Evolutionary conservation across 192 early-diverging fungal species (phyloP).

Genomic region (Coemansia sp.): DNA sequence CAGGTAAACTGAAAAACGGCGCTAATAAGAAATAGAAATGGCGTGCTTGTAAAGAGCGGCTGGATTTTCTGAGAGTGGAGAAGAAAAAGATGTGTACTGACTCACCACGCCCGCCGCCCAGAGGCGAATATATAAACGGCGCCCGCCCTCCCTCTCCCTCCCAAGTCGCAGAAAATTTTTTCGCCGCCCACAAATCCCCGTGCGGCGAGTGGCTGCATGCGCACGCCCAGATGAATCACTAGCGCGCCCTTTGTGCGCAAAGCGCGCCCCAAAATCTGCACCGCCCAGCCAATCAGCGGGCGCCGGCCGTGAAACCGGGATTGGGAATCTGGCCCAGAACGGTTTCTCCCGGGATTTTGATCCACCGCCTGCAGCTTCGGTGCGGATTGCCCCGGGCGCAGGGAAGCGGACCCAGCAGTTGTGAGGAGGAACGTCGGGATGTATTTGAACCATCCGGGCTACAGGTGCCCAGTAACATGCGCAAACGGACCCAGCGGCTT

Average conservation of each 20-base stretch:
- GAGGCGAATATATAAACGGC: slow-evolving; percentile 13
- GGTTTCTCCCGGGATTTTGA: too few species aligned
- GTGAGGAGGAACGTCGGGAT: too few species aligned
- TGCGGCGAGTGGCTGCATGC: slow-evolving; percentile 1
- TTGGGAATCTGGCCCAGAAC: too few species aligned
- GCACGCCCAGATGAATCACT: not conserved
- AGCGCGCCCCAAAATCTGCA: not conserved
- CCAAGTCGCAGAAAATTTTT: slow-evolving; percentile 8
- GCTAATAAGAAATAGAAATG: slow-evolving; percentile 16
- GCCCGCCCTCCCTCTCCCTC: not conserved
- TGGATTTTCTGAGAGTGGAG: not conserved
- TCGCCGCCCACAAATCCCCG: slow-evolving; percentile 6
- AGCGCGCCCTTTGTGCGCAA: not conserved
- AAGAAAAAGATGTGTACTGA: not conserved
- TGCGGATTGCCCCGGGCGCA: too few species aligned
- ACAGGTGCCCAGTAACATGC: slow-evolving; percentile 10
- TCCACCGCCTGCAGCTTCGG: too few species aligned
- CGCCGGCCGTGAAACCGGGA: not conserved
- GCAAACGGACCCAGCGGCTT: slow-evolving; percentile 31
- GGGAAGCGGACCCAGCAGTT: too few species aligned
- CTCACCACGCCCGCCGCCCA: slow-evolving; percentile 1
- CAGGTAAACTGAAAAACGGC: slow-evolving; percentile 14
- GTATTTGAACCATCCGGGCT: too few species aligned
- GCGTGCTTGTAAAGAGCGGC: not conserved
- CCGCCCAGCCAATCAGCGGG: slow-evolving; percentile 12